Conservation (phyloP, 495 filamentous ascomycete genomes). For the Aspergillus carlsbadensis region DNA sequence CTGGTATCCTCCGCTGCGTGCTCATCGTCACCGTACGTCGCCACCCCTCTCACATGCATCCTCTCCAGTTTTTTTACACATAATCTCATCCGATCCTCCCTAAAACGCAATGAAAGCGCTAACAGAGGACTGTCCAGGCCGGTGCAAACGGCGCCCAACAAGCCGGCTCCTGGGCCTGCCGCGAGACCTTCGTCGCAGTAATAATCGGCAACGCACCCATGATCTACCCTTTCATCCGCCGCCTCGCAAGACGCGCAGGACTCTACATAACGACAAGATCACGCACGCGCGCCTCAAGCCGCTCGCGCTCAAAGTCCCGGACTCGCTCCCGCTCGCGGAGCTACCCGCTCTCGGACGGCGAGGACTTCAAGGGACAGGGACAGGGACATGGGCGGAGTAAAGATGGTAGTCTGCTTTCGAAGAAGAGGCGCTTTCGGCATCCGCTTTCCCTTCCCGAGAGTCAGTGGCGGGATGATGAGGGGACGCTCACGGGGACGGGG, state of each 20-base stretch:
- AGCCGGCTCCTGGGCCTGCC: slow-evolving; percentile 61
- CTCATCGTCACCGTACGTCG: slow-evolving; percentile 55
- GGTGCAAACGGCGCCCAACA: slow-evolving; percentile 49
- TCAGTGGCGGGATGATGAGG: slow-evolving; percentile 26
- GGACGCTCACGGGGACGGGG: slow-evolving; percentile 22
- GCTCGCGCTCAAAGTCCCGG: too few relatives aligned
- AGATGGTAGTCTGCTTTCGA: too few relatives aligned
- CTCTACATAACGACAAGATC: slow-evolving; percentile 24
- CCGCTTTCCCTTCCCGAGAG: slow-evolving; percentile 41
- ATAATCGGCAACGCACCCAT: slow-evolving; percentile 60
- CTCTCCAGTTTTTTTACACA: too few relatives aligned
- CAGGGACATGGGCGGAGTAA: too few relatives aligned
- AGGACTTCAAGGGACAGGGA: slow-evolving; percentile 7
- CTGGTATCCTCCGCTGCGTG: slow-evolving; percentile 59
- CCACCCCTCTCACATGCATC: too few relatives aligned
- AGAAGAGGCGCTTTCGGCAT: slow-evolving; percentile 33
- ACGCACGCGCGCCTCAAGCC: not conserved
- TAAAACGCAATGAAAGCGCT: slow-evolving; percentile 12
- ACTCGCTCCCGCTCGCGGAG: slow-evolving; percentile 16
- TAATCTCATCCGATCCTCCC: too few relatives aligned
- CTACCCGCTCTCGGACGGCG: slow-evolving; percentile 32
- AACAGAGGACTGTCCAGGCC: slow-evolving; percentile 23
- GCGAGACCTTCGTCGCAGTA: slow-evolving; percentile 62
- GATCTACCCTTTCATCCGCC: slow-evolving; percentile 54
- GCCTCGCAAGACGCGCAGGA: slow-evolving; percentile 33